phyloP scores from a whole-genome alignment of 768 basidiomycete genomes.

The Rubroboletus satanas region DNA sequence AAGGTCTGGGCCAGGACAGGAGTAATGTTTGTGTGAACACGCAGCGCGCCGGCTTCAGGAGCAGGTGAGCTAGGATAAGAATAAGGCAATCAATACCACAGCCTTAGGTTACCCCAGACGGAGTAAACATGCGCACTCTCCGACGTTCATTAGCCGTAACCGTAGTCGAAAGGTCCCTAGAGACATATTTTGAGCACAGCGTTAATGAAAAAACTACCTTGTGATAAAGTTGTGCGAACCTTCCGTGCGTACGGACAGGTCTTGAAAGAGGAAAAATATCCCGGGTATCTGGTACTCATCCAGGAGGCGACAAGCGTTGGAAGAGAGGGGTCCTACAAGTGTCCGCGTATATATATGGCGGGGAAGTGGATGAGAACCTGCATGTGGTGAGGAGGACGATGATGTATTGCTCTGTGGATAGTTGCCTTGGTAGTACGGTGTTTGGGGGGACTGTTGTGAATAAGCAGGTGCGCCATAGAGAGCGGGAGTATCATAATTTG shows the following conservation, averaged over 20 bases:
- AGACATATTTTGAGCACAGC: constrained; percentile 14
- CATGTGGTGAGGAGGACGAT: constrained; percentile 28
- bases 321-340: constrained; percentile 83
- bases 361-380: constrained; percentile 44
- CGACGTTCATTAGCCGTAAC: constrained; percentile 85
- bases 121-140: constrained; percentile 62
- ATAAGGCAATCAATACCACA: constrained; percentile 20
- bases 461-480: constrained; percentile 27
- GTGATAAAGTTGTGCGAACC: constrained; percentile 45
- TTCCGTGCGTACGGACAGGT: constrained; percentile 90
- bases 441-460: constrained; percentile 27
- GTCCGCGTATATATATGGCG: constrained; percentile 79
- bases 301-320: constrained; percentile 78
- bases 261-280: constrained; percentile 94
- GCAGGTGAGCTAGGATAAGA: constrained; percentile 55
- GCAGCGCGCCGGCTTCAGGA: constrained; percentile 61
- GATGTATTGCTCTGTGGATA: constrained; percentile 25
- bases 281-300: constrained; percentile 85
- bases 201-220: constrained; percentile 22
- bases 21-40: constrained; percentile 64
- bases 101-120: constrained; percentile 14
- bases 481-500: constrained; percentile 22
- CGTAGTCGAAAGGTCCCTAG: constrained; percentile 81
- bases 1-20: constrained; percentile 82
- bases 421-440: constrained; percentile 29